Conservation (phyloP, 108 stramenopile genomes). For the Cylindrotheca fusiformis region DNA sequence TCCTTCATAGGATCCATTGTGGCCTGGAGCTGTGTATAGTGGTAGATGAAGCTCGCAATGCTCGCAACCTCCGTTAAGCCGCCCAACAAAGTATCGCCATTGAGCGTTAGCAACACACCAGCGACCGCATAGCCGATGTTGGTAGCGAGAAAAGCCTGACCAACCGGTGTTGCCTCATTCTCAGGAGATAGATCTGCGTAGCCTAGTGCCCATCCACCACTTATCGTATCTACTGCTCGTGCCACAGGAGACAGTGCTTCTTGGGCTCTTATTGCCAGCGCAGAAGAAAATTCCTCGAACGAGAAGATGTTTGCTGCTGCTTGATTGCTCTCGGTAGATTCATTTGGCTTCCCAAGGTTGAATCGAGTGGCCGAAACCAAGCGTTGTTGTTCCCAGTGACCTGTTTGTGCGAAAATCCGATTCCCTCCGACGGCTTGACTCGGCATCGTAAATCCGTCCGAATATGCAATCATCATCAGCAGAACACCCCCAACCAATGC, state of each 20-base stretch:
- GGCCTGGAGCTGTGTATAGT: constrained; percentile 67
- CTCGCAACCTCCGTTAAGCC: constrained; percentile 61
- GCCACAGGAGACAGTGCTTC: constrained; percentile 45
- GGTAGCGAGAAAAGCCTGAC: constrained; percentile 72
- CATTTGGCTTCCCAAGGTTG: too few relatives aligned
- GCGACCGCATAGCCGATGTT: constrained; percentile 69
- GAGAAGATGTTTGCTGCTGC: too few relatives aligned
- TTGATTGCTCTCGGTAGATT: too few relatives aligned
- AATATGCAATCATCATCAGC: too few relatives aligned
- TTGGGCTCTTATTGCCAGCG: background rate
- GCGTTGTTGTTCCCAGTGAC: too few relatives aligned
- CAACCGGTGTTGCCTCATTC: constrained; percentile 50
- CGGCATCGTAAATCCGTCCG: too few relatives aligned
- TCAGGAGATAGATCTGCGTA: constrained; percentile 77
- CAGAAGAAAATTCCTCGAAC: background rate
- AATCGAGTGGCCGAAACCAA: too few relatives aligned
- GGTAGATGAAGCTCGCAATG: constrained; percentile 72
- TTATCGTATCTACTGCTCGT: constrained; percentile 56
- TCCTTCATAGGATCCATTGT: constrained; percentile 11
- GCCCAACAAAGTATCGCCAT: constrained; percentile 66
- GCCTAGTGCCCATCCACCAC: constrained; percentile 67
- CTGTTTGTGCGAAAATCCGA: too few relatives aligned
- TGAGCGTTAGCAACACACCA: constrained; percentile 43
- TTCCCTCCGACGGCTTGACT: too few relatives aligned
- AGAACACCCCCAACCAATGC: too few relatives aligned